A percentile compares a stretch with the other conserved stretches of the same genome.
Conservation (phyloP, 768 basidiomycete genomes). For the Hypholoma sublateritium region DNA sequence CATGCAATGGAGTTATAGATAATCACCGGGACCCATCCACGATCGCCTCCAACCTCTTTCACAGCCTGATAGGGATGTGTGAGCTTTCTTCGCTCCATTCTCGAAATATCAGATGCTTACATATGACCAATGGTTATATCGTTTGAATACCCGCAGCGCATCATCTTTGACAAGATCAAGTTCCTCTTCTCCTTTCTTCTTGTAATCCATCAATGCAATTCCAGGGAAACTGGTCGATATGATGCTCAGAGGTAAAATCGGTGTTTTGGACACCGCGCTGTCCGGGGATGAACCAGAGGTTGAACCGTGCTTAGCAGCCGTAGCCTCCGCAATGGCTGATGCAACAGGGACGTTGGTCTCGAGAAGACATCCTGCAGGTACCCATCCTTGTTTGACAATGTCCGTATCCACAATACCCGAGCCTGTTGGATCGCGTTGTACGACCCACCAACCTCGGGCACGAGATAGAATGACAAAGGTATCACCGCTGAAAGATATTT, state of each 20-base stretch:
- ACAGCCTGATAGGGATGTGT: conserved; percentile 62
- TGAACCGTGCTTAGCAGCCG: conserved; percentile 53
- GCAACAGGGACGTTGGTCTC: conserved; percentile 93
- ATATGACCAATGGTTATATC: conserved; percentile 98
- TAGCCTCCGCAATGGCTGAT: conserved; percentile 82
- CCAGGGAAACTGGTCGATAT: conserved; percentile 98
- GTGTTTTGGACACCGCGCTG: conserved; percentile 57
- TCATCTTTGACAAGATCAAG: conserved; percentile 89
- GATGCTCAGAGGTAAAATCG: conserved; percentile 87
- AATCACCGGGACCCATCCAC: conserved; percentile 93
- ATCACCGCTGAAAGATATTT: conserved; percentile 60
- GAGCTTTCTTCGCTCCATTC: conserved; percentile 6
- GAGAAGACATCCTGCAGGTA: conserved; percentile 94
- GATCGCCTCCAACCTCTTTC: conserved; percentile 89
- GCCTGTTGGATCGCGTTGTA: conserved; percentile 90
- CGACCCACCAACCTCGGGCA: conserved; percentile 99
- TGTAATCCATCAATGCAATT: conserved; percentile 94
- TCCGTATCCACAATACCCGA: conserved; percentile 78
- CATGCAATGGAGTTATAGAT: conserved; percentile 1
- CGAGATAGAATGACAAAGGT: conserved; percentile 92
- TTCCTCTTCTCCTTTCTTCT: conserved; percentile 92
- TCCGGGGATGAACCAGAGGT: conserved; percentile 35
- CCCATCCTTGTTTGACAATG: conserved; percentile 88
- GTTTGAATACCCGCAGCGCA: conserved; percentile 88
- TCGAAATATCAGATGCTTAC: conserved; percentile 40